phyloP scores from a whole-genome alignment of 306 rosid species.

The Lathyrus tuberosus region DNA sequence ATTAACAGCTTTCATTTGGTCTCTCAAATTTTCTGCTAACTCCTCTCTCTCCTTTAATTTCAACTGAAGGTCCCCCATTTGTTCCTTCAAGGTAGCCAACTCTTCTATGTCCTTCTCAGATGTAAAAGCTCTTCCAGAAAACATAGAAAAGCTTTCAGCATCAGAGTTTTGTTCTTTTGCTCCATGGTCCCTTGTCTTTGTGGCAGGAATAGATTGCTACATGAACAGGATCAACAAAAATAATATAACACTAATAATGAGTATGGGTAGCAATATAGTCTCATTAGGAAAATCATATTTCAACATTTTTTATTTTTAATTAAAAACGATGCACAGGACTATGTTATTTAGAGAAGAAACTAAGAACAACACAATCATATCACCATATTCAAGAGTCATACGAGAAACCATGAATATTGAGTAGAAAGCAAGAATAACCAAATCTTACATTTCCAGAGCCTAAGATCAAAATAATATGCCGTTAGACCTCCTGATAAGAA shows the following conservation, averaged over 20 bases:
- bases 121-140: conserved; percentile 61
- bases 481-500: too few relatives aligned
- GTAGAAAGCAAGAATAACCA: conserved; percentile 7
- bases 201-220: conserved; percentile 52
- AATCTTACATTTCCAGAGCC: conserved; percentile 2
- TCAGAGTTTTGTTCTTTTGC: conserved; percentile 64
- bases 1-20: conserved; percentile 57
- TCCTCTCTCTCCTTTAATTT: conserved; percentile 77
- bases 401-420: neutral
- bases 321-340: neutral
- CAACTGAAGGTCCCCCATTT: conserved; percentile 75
- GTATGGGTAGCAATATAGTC: conserved; percentile 8
- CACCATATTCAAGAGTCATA: conserved; percentile 2
- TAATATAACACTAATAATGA: conserved; percentile 22
- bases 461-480: conserved; percentile 5
- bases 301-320: neutral
- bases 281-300: conserved; percentile 24
- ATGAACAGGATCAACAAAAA: conserved; percentile 22
- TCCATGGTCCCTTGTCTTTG: conserved; percentile 65
- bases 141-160: conserved; percentile 54
- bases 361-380: conserved; percentile 4
- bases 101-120: conserved; percentile 79
- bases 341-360: neutral
- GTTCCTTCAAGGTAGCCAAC: conserved; percentile 62
- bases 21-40: conserved; percentile 67